Percentiles rank a stretch among this genome's conserved stretches.
phyloP scores from a whole-genome alignment of 2,329 filamentous ascomycete species.

The Alternaria infectoria region DNA sequence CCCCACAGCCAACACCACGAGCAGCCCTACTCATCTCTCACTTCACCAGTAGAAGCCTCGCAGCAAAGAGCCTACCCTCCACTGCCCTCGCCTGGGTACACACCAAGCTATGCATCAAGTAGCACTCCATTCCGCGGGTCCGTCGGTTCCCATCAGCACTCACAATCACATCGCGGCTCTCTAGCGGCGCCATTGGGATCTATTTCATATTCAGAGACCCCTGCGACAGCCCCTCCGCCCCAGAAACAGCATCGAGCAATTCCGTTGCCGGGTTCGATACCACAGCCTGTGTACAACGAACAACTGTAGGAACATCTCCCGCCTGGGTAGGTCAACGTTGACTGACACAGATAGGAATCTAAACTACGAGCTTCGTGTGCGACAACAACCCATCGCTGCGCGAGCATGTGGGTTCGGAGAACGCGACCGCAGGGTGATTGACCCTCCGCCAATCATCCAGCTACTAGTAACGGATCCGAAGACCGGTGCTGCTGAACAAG shows the following conservation, averaged over 20 bases:
- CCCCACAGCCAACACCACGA: conserved; percentile 40
- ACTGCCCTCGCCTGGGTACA: conserved; percentile 49
- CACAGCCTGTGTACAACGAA: conserved; percentile 48
- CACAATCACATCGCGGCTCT: conserved; percentile 46
- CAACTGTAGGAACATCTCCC: conserved; percentile 44
- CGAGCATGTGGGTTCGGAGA: conserved; percentile 85
- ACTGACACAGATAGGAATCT: conserved; percentile 41
- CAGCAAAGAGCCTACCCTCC: conserved; percentile 44
- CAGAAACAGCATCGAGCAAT: conserved; percentile 37
- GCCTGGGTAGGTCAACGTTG: conserved; percentile 19
- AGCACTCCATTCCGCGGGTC: conserved; percentile 47
- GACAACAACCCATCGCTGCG: conserved; percentile 79
- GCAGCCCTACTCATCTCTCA: conserved; percentile 44
- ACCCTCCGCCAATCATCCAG: conserved; percentile 83
- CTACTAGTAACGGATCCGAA: conserved; percentile 68
- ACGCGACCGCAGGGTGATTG: conserved; percentile 79
- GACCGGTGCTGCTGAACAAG: conserved; percentile 55
- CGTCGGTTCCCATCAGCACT: conserved; percentile 45
- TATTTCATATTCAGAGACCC: conserved; percentile 42
- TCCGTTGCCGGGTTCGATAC: conserved; percentile 47
- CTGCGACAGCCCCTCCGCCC: conserved; percentile 35
- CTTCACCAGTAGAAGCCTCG: conserved; percentile 44
- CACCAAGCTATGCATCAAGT: conserved; percentile 48
- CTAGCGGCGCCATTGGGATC: conserved; percentile 40
- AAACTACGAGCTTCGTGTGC: conserved; percentile 63